Evolutionary conservation across 345 rosid genomes (phyloP), one percentile per base, ranked within the genome.

Genomic region (Physaria fendleri): DNA sequence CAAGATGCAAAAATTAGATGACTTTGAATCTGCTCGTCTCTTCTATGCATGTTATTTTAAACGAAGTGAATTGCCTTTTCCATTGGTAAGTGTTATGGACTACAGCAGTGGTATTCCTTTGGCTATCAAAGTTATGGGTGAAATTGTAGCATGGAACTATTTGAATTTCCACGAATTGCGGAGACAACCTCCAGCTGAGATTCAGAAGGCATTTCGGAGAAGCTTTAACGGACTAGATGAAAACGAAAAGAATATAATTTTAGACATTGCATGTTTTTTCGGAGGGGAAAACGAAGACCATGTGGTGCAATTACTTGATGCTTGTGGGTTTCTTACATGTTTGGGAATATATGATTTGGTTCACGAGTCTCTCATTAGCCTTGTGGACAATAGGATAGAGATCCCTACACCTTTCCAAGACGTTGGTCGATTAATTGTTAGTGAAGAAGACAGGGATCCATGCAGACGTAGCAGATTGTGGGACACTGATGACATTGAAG

Each of bases 221-320:
- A 71, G 80, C 22, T 78, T 55, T 24, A 33, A 71, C 56, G 43
- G 56, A 24, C 66, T 54, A 7, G n/a, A 57, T 23, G 64, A 60
- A 5, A 4, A 62, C 2, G 69, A 53, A 21, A 60, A 70, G 62
- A 28, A 10, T 7, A 54, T 57, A 4, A 73, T 77, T 72, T 57
- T 75, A 9, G 82, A 78, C 37, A 45, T 80, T 0, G 78, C 76
- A 15, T 75, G 76, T 54, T 77, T 77, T 34, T 75, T 75, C 6
- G 62, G 30, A 11, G 70, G 74, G 7, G 43, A 29, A 8, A 3
- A 28, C 0, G 46, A 1, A 24, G 27, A 72, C n/a, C 2, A 0
- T 13, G 65, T 75, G 18, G 41, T 5, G 13, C n/a, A 39, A 3
- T 41, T 75, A 2, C 65, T 75, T 4, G 76, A 67, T 11, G 60